Percentiles rank a stretch among this genome's conserved stretches.
These are phyloP conservation scores for Rickenella mellea DNA, from an alignment of 768 basidiomycete species.

Conservation along the genomic window DNA sequence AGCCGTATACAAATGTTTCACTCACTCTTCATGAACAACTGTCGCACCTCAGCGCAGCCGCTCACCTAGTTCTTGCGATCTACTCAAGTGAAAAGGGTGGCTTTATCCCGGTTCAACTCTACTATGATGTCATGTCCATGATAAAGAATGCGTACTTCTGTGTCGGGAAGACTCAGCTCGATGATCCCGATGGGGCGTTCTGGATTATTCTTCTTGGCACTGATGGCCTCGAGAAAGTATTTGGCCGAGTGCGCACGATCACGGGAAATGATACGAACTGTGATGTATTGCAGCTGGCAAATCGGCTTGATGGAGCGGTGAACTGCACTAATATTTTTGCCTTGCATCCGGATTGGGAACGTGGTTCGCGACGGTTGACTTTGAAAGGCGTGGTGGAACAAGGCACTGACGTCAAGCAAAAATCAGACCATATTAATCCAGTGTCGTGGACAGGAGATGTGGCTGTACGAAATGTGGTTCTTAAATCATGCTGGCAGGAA, in stretches of 20 bases:
- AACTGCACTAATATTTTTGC: conserved; percentile 27
- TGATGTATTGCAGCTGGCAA: conserved; percentile 16
- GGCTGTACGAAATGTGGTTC: conserved; percentile 13
- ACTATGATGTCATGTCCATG: conserved; percentile 24
- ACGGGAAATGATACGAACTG: conserved; percentile 13
- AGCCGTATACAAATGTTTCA: conserved; percentile 20
- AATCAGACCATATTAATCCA: conserved; percentile 28
- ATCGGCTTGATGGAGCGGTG: conserved; percentile 19
- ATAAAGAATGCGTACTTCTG: conserved; percentile 30
- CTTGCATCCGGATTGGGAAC: conserved; percentile 29
- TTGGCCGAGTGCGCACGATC: conserved; percentile 17
- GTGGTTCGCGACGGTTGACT: conserved; percentile 22
- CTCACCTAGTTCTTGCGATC: conserved; percentile 17
- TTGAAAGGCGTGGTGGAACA: conserved; percentile 8
- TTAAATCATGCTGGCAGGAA: conserved; percentile 22
- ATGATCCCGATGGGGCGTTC: conserved; percentile 21
- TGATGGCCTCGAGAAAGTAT: conserved; percentile 24
- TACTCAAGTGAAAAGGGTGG: conserved; percentile 7
- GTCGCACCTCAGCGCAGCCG: conserved; percentile 21
- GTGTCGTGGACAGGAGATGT: conserved; percentile 25
- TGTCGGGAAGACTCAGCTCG: conserved; percentile 26
- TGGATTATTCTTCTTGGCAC: conserved; percentile 29
- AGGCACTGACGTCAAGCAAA: conserved; percentile 6
- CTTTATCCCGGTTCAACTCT: conserved; percentile 20
- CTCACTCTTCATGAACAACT: conserved; percentile 24